A percentile compares a stretch with the other conserved stretches of the same genome.
Conservation (phyloP, 2,329 filamentous ascomycete genomes). For the Lomentospora prolificans region DNA sequence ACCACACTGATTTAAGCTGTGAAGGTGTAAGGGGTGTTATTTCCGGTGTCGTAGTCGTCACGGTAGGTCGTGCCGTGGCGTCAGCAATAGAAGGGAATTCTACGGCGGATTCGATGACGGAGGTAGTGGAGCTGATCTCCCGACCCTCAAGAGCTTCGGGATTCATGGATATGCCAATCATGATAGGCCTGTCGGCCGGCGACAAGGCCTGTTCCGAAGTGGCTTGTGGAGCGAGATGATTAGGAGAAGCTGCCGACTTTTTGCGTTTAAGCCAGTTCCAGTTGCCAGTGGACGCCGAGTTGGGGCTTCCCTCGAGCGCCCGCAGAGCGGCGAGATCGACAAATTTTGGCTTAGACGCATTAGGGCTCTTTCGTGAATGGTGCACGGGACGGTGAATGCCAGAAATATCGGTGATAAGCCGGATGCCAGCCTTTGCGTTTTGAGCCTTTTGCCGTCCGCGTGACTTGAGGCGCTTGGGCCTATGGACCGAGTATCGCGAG, state of each 20-base stretch:
- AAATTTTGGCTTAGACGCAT: slow-evolving; percentile 32
- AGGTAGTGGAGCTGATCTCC: slow-evolving; percentile 39
- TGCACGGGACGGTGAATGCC: slow-evolving; percentile 26
- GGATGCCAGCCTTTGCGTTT: slow-evolving; percentile 54
- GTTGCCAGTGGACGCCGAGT: slow-evolving; percentile 43
- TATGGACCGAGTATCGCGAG: slow-evolving; percentile 28
- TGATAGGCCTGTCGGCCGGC: slow-evolving; percentile 59
- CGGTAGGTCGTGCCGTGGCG: background rate
- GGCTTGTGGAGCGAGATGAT: slow-evolving; percentile 18
- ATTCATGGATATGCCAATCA: slow-evolving; percentile 61
- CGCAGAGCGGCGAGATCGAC: slow-evolving; percentile 49
- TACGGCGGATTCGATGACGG: slow-evolving; percentile 28
- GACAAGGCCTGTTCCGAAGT: slow-evolving; percentile 42
- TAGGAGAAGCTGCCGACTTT: slow-evolving; percentile 21
- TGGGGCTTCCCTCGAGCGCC: slow-evolving; percentile 48
- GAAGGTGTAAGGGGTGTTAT: slow-evolving; percentile 16
- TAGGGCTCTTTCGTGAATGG: slow-evolving; percentile 11
- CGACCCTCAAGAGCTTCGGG: slow-evolving; percentile 27
- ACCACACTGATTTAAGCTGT: slow-evolving; percentile 46
- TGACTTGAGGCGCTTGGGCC: slow-evolving; percentile 42
- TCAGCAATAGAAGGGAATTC: slow-evolving; percentile 17
- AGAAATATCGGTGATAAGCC: slow-evolving; percentile 60
- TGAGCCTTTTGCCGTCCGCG: slow-evolving; percentile 50
- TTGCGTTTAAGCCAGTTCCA: slow-evolving; percentile 46
- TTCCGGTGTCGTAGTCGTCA: slow-evolving; percentile 12